Conservation (phyloP, 306 rosid species). For the Coriaria nepalensis region DNA sequence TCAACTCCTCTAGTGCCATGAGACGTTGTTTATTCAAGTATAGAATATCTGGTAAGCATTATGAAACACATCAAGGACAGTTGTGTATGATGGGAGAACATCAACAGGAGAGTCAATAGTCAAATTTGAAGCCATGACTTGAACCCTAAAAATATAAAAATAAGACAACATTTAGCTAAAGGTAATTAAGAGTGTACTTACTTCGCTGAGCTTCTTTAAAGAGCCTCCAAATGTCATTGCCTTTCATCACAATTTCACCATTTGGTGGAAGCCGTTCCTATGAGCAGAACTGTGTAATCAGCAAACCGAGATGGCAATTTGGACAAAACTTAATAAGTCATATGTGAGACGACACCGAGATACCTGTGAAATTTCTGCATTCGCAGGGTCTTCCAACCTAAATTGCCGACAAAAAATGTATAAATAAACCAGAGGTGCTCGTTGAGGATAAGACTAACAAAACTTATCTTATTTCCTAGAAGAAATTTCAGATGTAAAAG, state of each 20-base stretch:
- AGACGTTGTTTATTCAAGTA: slow-evolving; percentile 53
- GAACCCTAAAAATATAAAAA: neutral
- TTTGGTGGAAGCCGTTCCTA: slow-evolving; percentile 14
- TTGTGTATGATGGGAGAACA: too few species aligned
- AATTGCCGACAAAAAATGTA: too few species aligned
- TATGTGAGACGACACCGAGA: slow-evolving; percentile 12
- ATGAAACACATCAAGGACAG: slow-evolving; percentile 4
- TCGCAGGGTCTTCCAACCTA: slow-evolving; percentile 36
- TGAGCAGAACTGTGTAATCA: neutral
- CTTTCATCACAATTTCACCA: slow-evolving; percentile 24
- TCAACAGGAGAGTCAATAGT: too few species aligned
- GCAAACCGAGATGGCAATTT: neutral
- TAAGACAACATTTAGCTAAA: neutral
- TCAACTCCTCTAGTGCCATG: slow-evolving; percentile 48
- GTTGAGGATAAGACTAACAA: neutral
- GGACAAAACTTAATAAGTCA: slow-evolving; percentile 3
- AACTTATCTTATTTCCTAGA: neutral
- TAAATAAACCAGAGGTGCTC: slow-evolving; percentile 4
- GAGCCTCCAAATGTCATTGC: slow-evolving; percentile 39
- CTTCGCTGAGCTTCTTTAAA: slow-evolving; percentile 86
- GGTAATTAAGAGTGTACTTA: too few species aligned
- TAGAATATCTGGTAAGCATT: slow-evolving; percentile 37
- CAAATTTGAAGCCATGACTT: neutral
- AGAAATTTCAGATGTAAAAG: neutral
- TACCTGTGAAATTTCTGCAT: slow-evolving; percentile 37